Conservation (phyloP, 176 grass and related monocot genomes). For the Lolium multiflorum region DNA sequence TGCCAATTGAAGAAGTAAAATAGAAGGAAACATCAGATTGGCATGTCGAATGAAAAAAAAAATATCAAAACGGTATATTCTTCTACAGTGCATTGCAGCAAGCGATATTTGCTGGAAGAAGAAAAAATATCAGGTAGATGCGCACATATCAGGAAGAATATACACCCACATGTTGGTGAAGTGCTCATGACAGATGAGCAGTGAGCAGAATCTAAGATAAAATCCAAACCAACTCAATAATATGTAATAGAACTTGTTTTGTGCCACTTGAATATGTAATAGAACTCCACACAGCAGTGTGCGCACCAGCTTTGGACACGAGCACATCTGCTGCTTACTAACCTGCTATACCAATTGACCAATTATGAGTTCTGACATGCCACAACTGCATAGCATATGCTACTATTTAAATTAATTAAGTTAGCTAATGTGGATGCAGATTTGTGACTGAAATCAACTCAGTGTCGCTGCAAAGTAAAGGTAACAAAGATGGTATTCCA, state of each 20-base stretch:
- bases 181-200: background rate
- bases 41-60: background rate
- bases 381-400: constrained; percentile 3
- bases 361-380: background rate
- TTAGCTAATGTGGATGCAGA: background rate
- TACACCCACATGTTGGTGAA: background rate
- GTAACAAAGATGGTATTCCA: background rate
- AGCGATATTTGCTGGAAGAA: background rate
- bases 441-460: background rate
- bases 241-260: background rate
- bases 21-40: constrained; percentile 1
- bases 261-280: background rate
- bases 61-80: background rate
- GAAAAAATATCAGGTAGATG: background rate
- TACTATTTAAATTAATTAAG: background rate
- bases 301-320: background rate
- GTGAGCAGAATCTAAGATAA: background rate
- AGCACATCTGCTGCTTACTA: constrained; percentile 28
- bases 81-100: background rate
- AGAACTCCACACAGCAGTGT: background rate
- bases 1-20: background rate
- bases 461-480: background rate
- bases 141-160: background rate
- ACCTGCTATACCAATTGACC: background rate
- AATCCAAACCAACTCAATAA: constrained; percentile 3